phyloP scores from a whole-genome alignment of 768 basidiomycete genomes.

The Rhodotorula taiwanensis region DNA sequence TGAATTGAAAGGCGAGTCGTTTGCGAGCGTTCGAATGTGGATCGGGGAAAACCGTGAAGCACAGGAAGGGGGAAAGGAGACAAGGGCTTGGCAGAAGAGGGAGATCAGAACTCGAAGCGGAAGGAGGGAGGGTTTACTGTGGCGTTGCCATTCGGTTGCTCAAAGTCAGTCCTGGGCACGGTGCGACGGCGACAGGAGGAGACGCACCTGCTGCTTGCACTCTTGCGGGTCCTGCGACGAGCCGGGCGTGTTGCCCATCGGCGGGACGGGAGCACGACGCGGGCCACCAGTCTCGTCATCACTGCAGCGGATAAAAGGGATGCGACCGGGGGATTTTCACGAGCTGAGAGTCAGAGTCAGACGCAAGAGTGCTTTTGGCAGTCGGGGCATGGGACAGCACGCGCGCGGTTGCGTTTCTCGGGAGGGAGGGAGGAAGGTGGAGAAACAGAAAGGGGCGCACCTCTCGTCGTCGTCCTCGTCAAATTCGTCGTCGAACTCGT shows the following conservation, averaged over 20 bases:
- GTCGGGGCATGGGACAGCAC: too few relatives aligned
- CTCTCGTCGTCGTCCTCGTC: slow-evolving; percentile 62
- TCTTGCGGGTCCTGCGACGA: slow-evolving; percentile 61
- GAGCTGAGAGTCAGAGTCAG: background rate
- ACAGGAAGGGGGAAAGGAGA: too few relatives aligned
- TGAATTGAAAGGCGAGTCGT: too few relatives aligned
- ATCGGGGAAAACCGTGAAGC: too few relatives aligned
- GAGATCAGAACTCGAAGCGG: too few relatives aligned
- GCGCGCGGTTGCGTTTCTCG: slow-evolving; percentile 44
- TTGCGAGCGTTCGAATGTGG: too few relatives aligned
- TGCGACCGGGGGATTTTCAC: background rate
- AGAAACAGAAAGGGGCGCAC: slow-evolving; percentile 42
- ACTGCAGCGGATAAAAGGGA: slow-evolving; percentile 2
- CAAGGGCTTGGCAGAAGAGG: too few relatives aligned
- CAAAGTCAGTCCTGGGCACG: too few relatives aligned
- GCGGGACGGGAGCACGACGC: slow-evolving; percentile 34
- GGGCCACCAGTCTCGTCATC: slow-evolving; percentile 36
- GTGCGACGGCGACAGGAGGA: background rate
- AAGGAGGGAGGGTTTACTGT: too few relatives aligned
- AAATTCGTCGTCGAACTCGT: slow-evolving; percentile 56
- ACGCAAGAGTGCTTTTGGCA: too few relatives aligned
- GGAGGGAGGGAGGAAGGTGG: slow-evolving; percentile 57
- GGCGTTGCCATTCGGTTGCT: too few relatives aligned
- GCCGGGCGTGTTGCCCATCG: slow-evolving; percentile 38
- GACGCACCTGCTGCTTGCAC: slow-evolving; percentile 47